These are phyloP conservation scores for Cicer judaicum DNA, from an alignment of 306 rosid genomes.

Conservation along the genomic window DNA sequence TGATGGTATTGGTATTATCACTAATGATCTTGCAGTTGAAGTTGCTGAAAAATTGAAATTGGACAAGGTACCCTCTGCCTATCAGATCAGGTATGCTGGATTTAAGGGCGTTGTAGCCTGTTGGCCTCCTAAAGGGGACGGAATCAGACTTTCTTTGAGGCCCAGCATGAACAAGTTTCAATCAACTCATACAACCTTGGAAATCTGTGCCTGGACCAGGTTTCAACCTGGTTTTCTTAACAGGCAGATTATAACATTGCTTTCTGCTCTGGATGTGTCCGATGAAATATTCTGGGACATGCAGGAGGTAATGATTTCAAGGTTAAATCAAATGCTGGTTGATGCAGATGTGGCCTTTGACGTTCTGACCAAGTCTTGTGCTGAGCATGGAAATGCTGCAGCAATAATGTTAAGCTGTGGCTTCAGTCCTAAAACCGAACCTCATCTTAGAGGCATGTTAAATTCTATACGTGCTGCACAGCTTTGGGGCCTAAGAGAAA, in stretches of 20 bases:
- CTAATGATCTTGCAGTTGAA: conserved; percentile 82
- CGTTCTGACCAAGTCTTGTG: conserved; percentile 80
- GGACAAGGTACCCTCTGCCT: conserved; percentile 72
- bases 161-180: conserved; percentile 73
- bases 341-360: conserved; percentile 73
- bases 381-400: conserved; percentile 82
- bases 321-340: conserved; percentile 61
- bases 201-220: conserved; percentile 89
- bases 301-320: conserved; percentile 80
- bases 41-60: conserved; percentile 77
- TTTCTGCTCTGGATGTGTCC: conserved; percentile 64
- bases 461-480: conserved; percentile 78
- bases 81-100: conserved; percentile 90
- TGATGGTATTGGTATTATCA: conserved; percentile 84
- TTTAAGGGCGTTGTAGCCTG: conserved; percentile 87
- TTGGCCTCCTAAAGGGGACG: conserved; percentile 75
- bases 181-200: conserved; percentile 63
- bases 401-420: conserved; percentile 96
- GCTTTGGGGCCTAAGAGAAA: conserved; percentile 88
- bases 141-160: conserved; percentile 69
- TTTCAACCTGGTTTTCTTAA: conserved; percentile 91
- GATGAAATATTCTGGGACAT: conserved; percentile 76
- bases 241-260: conserved; percentile 79
- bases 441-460: conserved; percentile 86
- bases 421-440: conserved; percentile 79